Percentiles rank a stretch among this genome's conserved stretches.
Evolutionary conservation across 192 early-diverging fungal species (phyloP).

Genomic region (Rhizophagus clarus): DNA sequence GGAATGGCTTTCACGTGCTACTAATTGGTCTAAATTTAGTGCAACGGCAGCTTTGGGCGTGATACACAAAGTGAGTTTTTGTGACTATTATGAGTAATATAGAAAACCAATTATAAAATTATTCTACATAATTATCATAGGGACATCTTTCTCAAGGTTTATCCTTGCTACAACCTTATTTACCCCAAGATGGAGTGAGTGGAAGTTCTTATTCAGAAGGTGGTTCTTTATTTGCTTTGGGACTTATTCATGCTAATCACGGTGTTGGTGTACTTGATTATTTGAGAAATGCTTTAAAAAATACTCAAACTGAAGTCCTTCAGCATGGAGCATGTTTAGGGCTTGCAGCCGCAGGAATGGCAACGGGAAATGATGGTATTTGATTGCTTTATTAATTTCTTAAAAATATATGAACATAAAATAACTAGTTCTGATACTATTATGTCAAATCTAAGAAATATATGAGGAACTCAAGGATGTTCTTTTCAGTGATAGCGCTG

Average conservation of each 20-base stretch:
- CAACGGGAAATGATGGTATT: constrained; percentile 81
- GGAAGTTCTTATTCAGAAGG: constrained; percentile 93
- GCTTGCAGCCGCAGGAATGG: constrained; percentile 96
- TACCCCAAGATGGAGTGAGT: constrained; percentile 89
- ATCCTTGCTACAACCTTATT: constrained; percentile 86
- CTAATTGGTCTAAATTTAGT: constrained; percentile 99
- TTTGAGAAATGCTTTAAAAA: constrained; percentile 78
- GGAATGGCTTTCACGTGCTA: constrained; percentile 96
- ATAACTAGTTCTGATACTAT: not conserved
- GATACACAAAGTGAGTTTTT: constrained; percentile 76
- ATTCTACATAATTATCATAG: constrained; percentile 29
- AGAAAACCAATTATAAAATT: not conserved
- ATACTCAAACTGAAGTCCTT: constrained; percentile 82
- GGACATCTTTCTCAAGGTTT: constrained; percentile 90
- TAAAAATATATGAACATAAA: not conserved
- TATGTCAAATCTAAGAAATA: constrained; percentile 53
- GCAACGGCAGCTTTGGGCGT: constrained; percentile 97
- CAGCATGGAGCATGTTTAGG: constrained; percentile 97
- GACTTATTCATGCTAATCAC: constrained; percentile 96
- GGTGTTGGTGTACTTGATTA: constrained; percentile 81
- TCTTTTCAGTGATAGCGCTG: constrained; percentile 91
- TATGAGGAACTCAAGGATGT: constrained; percentile 88
- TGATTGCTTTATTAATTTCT: not conserved
- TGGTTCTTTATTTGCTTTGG: constrained; percentile 96
- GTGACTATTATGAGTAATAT: not conserved